A percentile compares a stretch with the other conserved stretches of the same genome.
Evolutionary conservation across 805 yeast species (phyloP).

Genomic region (Candida wancherniae): DNA sequence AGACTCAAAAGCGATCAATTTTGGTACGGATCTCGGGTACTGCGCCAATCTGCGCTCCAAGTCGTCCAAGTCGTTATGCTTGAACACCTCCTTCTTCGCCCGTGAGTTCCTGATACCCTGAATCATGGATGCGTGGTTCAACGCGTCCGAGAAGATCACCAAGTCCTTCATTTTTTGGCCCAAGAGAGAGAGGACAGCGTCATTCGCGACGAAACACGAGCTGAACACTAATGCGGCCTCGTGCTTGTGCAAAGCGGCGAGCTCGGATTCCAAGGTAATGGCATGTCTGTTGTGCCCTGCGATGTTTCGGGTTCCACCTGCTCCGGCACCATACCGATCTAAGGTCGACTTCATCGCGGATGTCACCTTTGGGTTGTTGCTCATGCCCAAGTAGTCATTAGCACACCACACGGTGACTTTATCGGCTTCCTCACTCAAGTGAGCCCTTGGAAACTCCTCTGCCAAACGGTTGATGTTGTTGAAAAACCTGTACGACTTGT

Average conservation of each 20-base stretch:
- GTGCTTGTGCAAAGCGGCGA: constrained; percentile 89
- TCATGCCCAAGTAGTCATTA: constrained; percentile 95
- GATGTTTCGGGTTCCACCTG: constrained; percentile 98
- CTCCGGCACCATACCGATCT: constrained; percentile 93
- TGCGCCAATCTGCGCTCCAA: constrained; percentile 72
- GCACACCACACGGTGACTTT: constrained; percentile 99
- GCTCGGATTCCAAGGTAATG: constrained; percentile 76
- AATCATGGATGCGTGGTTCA: constrained; percentile 98
- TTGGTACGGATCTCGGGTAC: constrained; percentile 86
- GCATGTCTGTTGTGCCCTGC: constrained; percentile 96
- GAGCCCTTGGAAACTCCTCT: constrained; percentile 89
- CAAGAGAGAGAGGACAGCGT: constrained; percentile 83
- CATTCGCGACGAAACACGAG: constrained; percentile 96
- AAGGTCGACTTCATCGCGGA: constrained; percentile 73
- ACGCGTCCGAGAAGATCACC: constrained; percentile 87
- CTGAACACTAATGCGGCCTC: constrained; percentile 94
- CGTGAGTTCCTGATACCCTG: constrained; percentile 90
- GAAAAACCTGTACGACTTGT: constrained; percentile 92
- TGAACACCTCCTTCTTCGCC: constrained; percentile 82
- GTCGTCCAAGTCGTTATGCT: constrained; percentile 83
- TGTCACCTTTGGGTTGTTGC: constrained; percentile 69
- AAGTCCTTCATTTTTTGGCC: constrained; percentile 88
- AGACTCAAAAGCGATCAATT: constrained; percentile 93
- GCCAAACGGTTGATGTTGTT: constrained; percentile 97
- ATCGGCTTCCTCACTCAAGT: constrained; percentile 65